These are phyloP conservation scores for Neofusicoccum ribis DNA, from an alignment of 2,329 filamentous ascomycete genomes.

Conservation along the genomic window DNA sequence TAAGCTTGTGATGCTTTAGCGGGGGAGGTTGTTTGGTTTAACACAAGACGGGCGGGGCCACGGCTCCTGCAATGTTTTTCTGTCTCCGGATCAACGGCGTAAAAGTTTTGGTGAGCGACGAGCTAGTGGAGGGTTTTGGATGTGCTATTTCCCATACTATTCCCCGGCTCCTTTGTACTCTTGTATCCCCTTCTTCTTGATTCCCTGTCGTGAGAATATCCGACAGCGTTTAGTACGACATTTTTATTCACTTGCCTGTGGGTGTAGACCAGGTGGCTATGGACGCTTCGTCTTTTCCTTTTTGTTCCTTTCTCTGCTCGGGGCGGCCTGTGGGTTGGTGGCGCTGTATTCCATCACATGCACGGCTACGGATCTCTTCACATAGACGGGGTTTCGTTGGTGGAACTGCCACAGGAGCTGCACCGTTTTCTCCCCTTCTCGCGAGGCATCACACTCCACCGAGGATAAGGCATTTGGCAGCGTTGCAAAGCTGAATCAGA, in stretches of 20 bases:
- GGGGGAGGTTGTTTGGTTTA: conserved; percentile 4
- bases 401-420: background rate
- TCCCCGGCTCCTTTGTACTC: background rate
- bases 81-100: background rate
- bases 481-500: background rate
- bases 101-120: conserved; percentile 5
- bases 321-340: background rate
- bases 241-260: background rate
- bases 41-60: background rate
- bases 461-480: background rate
- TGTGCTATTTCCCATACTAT: background rate
- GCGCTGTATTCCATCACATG: conserved; percentile 3
- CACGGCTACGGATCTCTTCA: background rate
- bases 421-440: background rate
- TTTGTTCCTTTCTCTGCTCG: background rate
- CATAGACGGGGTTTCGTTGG: background rate
- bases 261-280: background rate
- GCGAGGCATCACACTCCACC: too few relatives aligned
- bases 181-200: background rate
- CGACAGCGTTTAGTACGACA: background rate
- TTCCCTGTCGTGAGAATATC: background rate
- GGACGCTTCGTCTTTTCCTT: background rate
- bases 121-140: background rate
- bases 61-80: background rate
- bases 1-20: background rate